Evolutionary conservation across 371 early-diverging fungal genomes (phyloP).

Genomic region (Mortierella sp.): DNA sequence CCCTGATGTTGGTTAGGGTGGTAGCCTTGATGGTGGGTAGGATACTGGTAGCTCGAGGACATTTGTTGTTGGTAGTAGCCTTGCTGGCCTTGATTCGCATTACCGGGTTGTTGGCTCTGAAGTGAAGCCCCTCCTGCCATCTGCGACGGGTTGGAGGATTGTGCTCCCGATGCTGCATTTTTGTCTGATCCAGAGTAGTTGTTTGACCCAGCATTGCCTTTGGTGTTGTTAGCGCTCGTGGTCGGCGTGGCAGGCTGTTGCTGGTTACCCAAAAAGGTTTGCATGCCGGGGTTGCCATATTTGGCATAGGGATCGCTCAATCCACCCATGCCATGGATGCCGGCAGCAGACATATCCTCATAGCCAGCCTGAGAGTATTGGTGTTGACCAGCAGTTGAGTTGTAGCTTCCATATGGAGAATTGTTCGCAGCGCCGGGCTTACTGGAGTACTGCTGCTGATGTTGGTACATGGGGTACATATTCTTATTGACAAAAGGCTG

Average conservation of each 20-base stretch:
- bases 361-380: slow-evolving; percentile 52
- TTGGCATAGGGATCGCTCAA: slow-evolving; percentile 47
- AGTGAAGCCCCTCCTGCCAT: slow-evolving; percentile 35
- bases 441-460: slow-evolving; percentile 48
- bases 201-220: slow-evolving; percentile 24
- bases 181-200: slow-evolving; percentile 42
- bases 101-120: slow-evolving; percentile 37
- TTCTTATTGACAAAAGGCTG: slow-evolving; percentile 90
- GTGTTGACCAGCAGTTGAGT: slow-evolving; percentile 40
- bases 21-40: slow-evolving; percentile 45
- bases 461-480: slow-evolving; percentile 89
- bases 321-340: slow-evolving; percentile 43
- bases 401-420: slow-evolving; percentile 51
- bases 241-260: slow-evolving; percentile 33
- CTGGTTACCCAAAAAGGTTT: slow-evolving; percentile 40
- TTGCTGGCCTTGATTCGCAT: slow-evolving; percentile 34
- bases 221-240: slow-evolving; percentile 24
- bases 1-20: slow-evolving; percentile 49
- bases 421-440: slow-evolving; percentile 50
- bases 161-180: slow-evolving; percentile 18
- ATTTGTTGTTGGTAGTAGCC: slow-evolving; percentile 56
- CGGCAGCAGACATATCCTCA: slow-evolving; percentile 50
- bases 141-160: slow-evolving; percentile 22
- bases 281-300: slow-evolving; percentile 50
- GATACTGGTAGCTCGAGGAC: slow-evolving; percentile 56